These are phyloP conservation scores for Echium plantagineum DNA, from an alignment of 257 asterid species.

Conservation along the genomic window DNA sequence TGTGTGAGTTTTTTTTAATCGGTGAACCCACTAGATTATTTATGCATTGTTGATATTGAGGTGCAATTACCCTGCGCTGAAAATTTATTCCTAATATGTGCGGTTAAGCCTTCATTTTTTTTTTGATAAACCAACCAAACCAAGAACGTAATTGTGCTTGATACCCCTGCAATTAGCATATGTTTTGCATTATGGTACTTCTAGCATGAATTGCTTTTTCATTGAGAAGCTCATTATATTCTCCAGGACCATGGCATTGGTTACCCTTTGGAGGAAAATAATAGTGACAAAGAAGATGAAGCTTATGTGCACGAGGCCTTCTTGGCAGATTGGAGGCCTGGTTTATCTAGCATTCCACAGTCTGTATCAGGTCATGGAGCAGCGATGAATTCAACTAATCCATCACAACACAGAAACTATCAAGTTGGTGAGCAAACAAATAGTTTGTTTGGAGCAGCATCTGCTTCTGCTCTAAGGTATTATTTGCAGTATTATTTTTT, in stretches of 20 bases:
- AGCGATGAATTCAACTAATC: slow-evolving; percentile 14
- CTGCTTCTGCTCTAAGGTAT: slow-evolving; percentile 44
- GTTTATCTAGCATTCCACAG: slow-evolving; percentile 22
- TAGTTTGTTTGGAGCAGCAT: slow-evolving; percentile 21
- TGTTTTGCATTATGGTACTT: background rate
- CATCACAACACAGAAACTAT: slow-evolving; percentile 25
- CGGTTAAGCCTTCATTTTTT: too few relatives aligned
- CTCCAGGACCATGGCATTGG: slow-evolving; percentile 57
- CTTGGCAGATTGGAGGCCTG: slow-evolving; percentile 90
- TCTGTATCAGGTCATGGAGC: slow-evolving; percentile 7
- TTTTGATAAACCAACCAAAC: too few relatives aligned
- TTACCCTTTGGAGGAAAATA: slow-evolving; percentile 38
- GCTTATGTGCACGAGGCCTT: slow-evolving; percentile 95
- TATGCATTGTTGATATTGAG: too few relatives aligned
- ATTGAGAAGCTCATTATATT: background rate
- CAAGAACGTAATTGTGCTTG: background rate
- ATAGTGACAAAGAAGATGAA: slow-evolving; percentile 58
- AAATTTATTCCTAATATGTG: too few relatives aligned
- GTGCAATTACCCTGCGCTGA: too few relatives aligned
- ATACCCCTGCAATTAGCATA: background rate
- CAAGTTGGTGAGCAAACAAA: slow-evolving; percentile 28
- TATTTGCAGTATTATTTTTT: slow-evolving; percentile 3
- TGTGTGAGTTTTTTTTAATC: too few relatives aligned
- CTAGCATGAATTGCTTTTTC: background rate
- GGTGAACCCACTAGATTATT: too few relatives aligned